Conservation (phyloP, 306 rosid genomes). For the Castanea mollissima region DNA sequence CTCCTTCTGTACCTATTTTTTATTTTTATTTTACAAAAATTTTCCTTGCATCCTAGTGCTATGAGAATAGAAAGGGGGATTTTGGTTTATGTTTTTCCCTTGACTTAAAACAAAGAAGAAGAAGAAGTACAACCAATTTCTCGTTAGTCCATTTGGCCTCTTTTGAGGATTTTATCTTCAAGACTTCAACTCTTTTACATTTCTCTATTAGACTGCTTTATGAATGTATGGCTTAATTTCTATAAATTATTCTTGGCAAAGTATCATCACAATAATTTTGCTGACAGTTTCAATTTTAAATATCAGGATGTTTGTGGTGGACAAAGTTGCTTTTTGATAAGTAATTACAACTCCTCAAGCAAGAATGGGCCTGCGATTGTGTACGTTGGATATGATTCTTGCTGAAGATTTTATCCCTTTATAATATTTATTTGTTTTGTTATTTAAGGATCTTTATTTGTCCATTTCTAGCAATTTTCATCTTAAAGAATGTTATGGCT, state of each 20-base stretch:
- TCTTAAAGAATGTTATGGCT: neutral
- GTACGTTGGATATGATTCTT: conserved; percentile 42
- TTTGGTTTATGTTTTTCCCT: neutral
- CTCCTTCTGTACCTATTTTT: neutral
- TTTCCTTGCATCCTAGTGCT: neutral
- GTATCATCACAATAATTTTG: neutral
- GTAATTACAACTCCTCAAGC: conserved; percentile 52
- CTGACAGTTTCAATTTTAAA: conserved; percentile 2
- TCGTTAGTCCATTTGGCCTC: neutral
- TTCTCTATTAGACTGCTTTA: neutral
- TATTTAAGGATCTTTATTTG: neutral
- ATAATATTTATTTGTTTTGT: too few species aligned
- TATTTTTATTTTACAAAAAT: neutral
- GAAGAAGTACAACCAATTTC: neutral
- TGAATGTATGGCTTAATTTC: neutral
- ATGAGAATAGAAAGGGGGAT: neutral
- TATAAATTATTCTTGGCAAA: neutral
- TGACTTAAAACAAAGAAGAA: too few species aligned
- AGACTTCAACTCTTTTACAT: neutral
- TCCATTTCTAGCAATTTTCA: neutral
- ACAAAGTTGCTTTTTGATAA: conserved; percentile 67
- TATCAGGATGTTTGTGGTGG: conserved; percentile 79
- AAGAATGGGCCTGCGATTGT: conserved; percentile 58
- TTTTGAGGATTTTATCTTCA: neutral
- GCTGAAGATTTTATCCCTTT: neutral